Evolutionary conservation across 2,329 filamentous ascomycete species (phyloP).

Genomic region (Tolypocladium inflatum): DNA sequence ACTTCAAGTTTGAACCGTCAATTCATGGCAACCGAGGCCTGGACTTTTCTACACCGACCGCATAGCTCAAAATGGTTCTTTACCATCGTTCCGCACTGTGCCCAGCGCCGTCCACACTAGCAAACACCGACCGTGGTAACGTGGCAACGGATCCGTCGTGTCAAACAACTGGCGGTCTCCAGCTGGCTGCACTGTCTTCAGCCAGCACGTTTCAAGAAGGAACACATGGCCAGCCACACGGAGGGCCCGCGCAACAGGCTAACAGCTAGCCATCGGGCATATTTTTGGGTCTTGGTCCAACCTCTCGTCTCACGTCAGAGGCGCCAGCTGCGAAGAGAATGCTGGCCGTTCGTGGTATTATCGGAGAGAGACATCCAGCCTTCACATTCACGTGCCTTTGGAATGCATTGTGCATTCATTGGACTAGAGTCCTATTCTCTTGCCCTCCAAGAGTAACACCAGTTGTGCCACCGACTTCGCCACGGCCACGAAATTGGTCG

Average conservation of each 20-base stretch:
- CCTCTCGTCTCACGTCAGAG: conserved; percentile 9
- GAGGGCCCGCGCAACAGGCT: conserved; percentile 5
- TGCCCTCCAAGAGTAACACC: not conserved
- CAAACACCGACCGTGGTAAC: no score
- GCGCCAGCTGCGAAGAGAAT: conserved; percentile 1
- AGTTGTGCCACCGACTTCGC: not conserved
- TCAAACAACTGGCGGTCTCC: conserved; percentile 17
- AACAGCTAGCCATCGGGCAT: conserved; percentile 2
- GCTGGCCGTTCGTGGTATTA: not conserved
- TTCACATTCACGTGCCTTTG: conserved; percentile 2
- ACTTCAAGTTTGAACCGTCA: not conserved
- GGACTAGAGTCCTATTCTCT: not conserved
- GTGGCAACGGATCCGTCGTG: no score
- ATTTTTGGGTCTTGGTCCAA: conserved; percentile 8
- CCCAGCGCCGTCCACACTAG: no score
- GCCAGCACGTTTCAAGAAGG: conserved; percentile 24
- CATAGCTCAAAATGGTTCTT: not conserved
- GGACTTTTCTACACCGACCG: no score
- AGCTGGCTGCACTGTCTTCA: conserved; percentile 17
- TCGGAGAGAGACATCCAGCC: conserved; percentile 1
- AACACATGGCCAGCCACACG: conserved; percentile 26
- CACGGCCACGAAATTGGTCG: not conserved
- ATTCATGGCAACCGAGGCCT: not conserved
- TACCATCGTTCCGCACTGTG: not conserved
- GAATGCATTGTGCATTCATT: not conserved